Evolutionary conservation across 2,329 filamentous ascomycete species (phyloP).

Genomic region (Diaporthe ampelina): DNA sequence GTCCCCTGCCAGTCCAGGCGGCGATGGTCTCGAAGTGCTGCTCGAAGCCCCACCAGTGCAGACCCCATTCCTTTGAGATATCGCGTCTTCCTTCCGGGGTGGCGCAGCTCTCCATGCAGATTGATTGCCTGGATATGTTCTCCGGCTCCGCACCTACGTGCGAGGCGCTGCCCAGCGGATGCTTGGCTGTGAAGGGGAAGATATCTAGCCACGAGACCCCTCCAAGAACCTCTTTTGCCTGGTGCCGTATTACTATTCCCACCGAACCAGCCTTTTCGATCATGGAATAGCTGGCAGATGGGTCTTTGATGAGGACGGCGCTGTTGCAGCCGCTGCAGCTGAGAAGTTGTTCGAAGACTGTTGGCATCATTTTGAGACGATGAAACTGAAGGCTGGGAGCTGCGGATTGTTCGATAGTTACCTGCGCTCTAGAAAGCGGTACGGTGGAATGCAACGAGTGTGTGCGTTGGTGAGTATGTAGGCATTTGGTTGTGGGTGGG

Average conservation of each 20-base stretch:
- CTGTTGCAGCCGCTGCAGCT: conserved; percentile 9
- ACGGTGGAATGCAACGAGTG: background rate
- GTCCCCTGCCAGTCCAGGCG: background rate
- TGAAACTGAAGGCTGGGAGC: too few relatives aligned
- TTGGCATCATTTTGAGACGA: background rate
- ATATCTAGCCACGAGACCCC: background rate
- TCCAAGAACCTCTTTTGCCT: background rate
- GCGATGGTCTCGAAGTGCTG: conserved; percentile 18
- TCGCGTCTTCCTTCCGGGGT: background rate
- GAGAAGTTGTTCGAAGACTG: conserved; percentile 2
- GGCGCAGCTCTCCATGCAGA: conserved; percentile 8
- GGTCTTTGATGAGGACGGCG: background rate
- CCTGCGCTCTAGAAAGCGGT: background rate
- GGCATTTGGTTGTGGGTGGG: background rate
- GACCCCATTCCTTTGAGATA: background rate
- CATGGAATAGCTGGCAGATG: too few relatives aligned
- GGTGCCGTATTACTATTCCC: background rate
- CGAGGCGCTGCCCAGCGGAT: background rate
- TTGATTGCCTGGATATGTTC: background rate
- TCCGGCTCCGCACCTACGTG: background rate
- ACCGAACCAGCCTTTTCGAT: accelerated
- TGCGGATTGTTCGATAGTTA: too few relatives aligned
- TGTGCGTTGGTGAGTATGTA: background rate
- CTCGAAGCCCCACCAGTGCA: background rate
- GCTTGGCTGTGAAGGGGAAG: background rate